Conservation (phyloP, 2,329 filamentous ascomycete genomes). For the Endoconidiophora laricicola region DNA sequence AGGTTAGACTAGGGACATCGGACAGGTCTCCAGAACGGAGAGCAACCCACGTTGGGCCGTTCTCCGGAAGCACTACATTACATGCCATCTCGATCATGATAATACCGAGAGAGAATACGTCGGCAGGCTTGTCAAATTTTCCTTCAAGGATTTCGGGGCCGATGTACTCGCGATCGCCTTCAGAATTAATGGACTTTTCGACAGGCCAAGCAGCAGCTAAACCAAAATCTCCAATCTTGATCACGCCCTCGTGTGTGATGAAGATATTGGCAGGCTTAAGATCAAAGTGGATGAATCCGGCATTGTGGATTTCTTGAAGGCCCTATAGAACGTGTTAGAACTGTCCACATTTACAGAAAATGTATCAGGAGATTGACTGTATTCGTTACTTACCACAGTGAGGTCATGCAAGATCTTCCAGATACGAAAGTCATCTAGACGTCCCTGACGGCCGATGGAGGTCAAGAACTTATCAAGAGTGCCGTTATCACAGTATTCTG, state of each 20-base stretch:
- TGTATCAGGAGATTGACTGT: neutral
- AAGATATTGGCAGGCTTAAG: conserved; percentile 75
- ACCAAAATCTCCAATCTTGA: conserved; percentile 79
- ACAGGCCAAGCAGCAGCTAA: conserved; percentile 68
- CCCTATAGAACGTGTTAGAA: conserved; percentile 36
- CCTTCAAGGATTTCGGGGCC: conserved; percentile 82
- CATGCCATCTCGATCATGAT: conserved; percentile 90
- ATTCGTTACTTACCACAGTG: conserved; percentile 45
- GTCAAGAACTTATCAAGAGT: conserved; percentile 74
- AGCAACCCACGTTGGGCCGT: conserved; percentile 79
- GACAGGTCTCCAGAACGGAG: conserved; percentile 79
- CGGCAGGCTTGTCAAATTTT: conserved; percentile 74
- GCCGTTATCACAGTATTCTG: conserved; percentile 89
- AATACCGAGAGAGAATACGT: conserved; percentile 85
- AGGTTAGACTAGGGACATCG: conserved; percentile 75
- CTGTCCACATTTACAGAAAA: conserved; percentile 3
- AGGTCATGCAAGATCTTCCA: conserved; percentile 94
- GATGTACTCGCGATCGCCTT: conserved; percentile 93
- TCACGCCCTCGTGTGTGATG: conserved; percentile 61
- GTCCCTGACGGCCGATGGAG: conserved; percentile 65
- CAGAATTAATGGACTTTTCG: conserved; percentile 60
- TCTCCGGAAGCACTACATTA: conserved; percentile 86
- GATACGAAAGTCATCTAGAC: conserved; percentile 91
- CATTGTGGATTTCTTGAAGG: conserved; percentile 75
- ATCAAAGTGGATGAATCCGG: conserved; percentile 71